Percentiles rank a stretch among this genome's conserved stretches.
phyloP scores from a whole-genome alignment of 1,284 basidiomycete species.

The Microbotryum silenes-acaulis region DNA sequence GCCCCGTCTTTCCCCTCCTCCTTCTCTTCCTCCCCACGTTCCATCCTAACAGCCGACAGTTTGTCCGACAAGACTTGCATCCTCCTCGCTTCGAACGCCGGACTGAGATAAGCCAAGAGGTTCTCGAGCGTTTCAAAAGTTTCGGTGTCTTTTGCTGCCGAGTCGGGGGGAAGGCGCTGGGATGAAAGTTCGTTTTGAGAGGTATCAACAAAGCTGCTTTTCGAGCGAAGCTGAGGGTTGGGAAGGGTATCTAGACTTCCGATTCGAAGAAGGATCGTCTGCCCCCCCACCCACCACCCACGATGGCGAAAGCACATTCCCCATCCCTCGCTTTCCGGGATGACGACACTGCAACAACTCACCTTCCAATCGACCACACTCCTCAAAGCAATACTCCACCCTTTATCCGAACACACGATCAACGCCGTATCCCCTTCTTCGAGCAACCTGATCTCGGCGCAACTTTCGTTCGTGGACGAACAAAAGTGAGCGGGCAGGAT shows the following conservation, averaged over 20 bases:
- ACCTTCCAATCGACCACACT: background rate
- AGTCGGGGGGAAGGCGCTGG: constrained; percentile 2
- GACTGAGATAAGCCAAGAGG: constrained; percentile 19
- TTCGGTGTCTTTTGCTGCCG: background rate
- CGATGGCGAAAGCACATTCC: too few species aligned
- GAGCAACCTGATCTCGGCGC: constrained; percentile 20
- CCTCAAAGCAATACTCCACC: constrained; percentile 7
- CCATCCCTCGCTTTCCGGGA: too few species aligned
- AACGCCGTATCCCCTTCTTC: constrained; percentile 6
- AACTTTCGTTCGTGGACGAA: background rate
- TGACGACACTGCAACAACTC: background rate
- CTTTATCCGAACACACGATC: constrained; percentile 4
- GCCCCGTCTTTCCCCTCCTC: too few species aligned
- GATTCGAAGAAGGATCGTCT: too few species aligned
- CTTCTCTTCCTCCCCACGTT: too few species aligned
- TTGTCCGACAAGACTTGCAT: constrained; percentile 14
- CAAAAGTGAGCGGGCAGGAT: constrained; percentile 1
- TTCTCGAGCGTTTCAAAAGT: constrained; percentile 28
- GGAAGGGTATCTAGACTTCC: too few species aligned
- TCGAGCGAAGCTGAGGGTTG: too few species aligned
- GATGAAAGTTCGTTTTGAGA: too few species aligned
- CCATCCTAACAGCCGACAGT: background rate
- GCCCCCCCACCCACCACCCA: too few species aligned
- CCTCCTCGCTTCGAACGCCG: constrained; percentile 14
- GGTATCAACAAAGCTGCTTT: too few species aligned